Evolutionary conservation across 352 stramenopile species (phyloP).

Genomic region (Pythium guiyangense): DNA sequence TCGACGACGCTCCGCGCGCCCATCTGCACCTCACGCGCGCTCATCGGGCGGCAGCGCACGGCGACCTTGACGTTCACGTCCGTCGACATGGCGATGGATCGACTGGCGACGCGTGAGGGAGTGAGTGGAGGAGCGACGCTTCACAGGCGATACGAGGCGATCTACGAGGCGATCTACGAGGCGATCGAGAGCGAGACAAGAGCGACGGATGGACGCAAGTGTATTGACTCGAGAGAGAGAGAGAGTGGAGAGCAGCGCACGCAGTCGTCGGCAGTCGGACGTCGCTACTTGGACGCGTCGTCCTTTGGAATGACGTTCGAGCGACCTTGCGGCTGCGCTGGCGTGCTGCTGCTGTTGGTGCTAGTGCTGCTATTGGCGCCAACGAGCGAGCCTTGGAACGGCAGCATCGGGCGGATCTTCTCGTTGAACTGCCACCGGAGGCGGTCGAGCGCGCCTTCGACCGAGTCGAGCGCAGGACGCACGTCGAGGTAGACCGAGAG

Average conservation of each 20-base stretch:
- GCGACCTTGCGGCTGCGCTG: constrained; percentile 10
- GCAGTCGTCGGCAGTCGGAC: not conserved
- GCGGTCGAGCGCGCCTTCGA: constrained; percentile 71
- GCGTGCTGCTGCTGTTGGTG: not conserved
- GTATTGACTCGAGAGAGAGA: not conserved
- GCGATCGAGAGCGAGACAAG: not conserved
- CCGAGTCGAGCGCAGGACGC: constrained; percentile 92
- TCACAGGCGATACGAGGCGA: too few relatives aligned
- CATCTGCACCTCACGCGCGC: constrained; percentile 64
- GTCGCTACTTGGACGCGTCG: constrained; percentile 6
- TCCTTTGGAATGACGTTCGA: constrained; percentile 26
- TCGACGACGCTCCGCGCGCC: constrained; percentile 46
- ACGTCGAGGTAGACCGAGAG: constrained; percentile 96
- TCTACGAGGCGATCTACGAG: too few relatives aligned
- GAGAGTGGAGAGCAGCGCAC: too few relatives aligned
- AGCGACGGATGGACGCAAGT: not conserved
- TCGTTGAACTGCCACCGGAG: constrained; percentile 79
- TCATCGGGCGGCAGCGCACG: constrained; percentile 87
- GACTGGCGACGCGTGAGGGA: not conserved
- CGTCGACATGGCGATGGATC: constrained; percentile 31
- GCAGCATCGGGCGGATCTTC: constrained; percentile 63
- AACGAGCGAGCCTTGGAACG: constrained; percentile 57
- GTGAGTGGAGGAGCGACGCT: not conserved
- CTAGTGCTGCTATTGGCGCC: constrained; percentile 1
- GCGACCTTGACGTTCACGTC: constrained; percentile 89